Percentiles rank a stretch among this genome's conserved stretches.
These are phyloP conservation scores for Syzygium malaccense DNA, from an alignment of 441 rosid species.

Conservation along the genomic window DNA sequence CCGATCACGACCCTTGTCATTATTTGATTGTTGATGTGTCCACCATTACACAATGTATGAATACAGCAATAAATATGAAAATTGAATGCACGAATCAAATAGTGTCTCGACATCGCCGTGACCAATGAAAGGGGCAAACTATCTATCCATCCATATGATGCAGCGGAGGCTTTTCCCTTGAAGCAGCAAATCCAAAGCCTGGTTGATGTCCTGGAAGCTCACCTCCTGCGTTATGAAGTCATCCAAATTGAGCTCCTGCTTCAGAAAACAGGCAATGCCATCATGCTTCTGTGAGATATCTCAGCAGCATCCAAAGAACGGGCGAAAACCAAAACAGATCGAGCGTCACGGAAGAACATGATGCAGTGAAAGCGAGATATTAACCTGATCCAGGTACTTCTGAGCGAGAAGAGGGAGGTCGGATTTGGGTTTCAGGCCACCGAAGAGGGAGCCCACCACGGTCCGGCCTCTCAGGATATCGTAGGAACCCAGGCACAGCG, in stretches of 20 bases:
- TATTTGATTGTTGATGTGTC: neutral
- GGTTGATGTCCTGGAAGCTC: slow-evolving; percentile 44
- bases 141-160: slow-evolving; percentile 40
- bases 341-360: neutral
- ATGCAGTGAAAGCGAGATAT: neutral
- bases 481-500: slow-evolving; percentile 12
- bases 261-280: neutral
- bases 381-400: slow-evolving; percentile 31
- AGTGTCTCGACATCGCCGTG: neutral
- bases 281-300: neutral
- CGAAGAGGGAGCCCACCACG: slow-evolving; percentile 30
- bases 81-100: neutral
- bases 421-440: slow-evolving; percentile 48
- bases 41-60: fast-evolving
- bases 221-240: slow-evolving; percentile 45
- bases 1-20: neutral
- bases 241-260: slow-evolving; percentile 34
- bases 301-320: neutral
- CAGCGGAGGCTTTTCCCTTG: slow-evolving; percentile 52
- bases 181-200: slow-evolving; percentile 39
- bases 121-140: neutral
- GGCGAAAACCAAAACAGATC: neutral
- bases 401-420: slow-evolving; percentile 31
- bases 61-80: neutral
- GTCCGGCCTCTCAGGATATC: slow-evolving; percentile 33